Evolutionary conservation across 805 yeast species (phyloP).

Genomic region (Lipomyces japonicus): DNA sequence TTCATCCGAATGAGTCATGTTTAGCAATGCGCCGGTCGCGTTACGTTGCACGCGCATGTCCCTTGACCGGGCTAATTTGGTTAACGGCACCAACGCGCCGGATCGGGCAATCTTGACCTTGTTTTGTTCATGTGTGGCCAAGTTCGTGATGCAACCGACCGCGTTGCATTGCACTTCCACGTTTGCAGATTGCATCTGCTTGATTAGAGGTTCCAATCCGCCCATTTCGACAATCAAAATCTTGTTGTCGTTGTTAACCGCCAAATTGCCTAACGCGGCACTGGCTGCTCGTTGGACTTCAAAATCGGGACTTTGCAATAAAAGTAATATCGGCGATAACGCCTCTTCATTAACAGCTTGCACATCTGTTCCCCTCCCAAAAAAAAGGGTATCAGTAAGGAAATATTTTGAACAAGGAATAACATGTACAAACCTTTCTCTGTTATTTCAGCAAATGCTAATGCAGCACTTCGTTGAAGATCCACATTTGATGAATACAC

Average conservation of each 20-base stretch:
- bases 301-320: constrained; percentile 80
- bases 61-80: constrained; percentile 88
- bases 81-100: constrained; percentile 92
- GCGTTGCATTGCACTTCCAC: constrained; percentile 99
- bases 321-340: constrained; percentile 84
- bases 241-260: constrained; percentile 94
- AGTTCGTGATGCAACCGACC: constrained; percentile 95
- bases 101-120: constrained; percentile 92
- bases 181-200: constrained; percentile 95
- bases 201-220: constrained; percentile 90
- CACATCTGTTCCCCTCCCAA: constrained; percentile 50
- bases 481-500: constrained; percentile 94
- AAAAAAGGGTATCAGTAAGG: not conserved
- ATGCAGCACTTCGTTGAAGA: constrained; percentile 92
- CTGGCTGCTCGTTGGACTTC: constrained; percentile 99
- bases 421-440: constrained; percentile 53
- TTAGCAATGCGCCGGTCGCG: constrained; percentile 95
- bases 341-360: constrained; percentile 87
- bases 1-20: constrained; percentile 97
- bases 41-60: constrained; percentile 96
- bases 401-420: not conserved
- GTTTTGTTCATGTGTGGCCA: constrained; percentile 97
- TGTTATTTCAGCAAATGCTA: constrained; percentile 97
- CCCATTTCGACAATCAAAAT: constrained; percentile 95
- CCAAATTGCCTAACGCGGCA: constrained; percentile 97